Evolutionary conservation across 164 flowering plant species (phyloP).

Genomic region (Sedum album): DNA sequence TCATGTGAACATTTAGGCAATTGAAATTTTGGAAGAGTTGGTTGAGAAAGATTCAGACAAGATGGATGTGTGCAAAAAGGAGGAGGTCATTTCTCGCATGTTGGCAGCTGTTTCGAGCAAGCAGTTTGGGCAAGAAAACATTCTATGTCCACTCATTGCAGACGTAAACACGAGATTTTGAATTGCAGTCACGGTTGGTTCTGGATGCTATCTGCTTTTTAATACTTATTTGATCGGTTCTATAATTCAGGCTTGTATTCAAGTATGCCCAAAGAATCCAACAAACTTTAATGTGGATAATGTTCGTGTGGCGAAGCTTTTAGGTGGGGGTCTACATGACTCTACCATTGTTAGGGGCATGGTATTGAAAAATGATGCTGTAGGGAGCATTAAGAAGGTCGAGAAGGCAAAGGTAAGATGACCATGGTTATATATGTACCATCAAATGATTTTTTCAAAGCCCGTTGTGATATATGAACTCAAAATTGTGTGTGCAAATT

Average conservation of each 20-base stretch:
- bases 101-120: conserved; percentile 95
- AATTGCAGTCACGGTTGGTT: neutral
- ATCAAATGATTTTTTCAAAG: neutral
- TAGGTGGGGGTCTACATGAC: no score
- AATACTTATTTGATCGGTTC: neutral
- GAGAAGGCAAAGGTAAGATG: conserved; percentile 75
- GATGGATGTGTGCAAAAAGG: no score
- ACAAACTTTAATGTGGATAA: no score
- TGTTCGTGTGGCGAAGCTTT: no score
- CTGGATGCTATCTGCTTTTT: no score
- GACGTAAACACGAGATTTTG: conserved; percentile 34
- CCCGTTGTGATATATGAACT: no score
- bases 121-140: conserved; percentile 83
- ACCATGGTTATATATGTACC: neutral
- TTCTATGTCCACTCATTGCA: no score
- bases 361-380: conserved; percentile 81
- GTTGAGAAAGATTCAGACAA: no score
- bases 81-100: no score
- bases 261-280: conserved; percentile 97
- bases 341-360: no score
- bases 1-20: conserved; percentile 29
- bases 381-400: no score
- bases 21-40: conserved; percentile 57
- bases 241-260: conserved; percentile 79
- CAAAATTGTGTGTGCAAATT: no score